Evolutionary conservation across 768 basidiomycete genomes (phyloP), one percentile per base, ranked within the genome.

Genomic region (Boletales sp.): DNA sequence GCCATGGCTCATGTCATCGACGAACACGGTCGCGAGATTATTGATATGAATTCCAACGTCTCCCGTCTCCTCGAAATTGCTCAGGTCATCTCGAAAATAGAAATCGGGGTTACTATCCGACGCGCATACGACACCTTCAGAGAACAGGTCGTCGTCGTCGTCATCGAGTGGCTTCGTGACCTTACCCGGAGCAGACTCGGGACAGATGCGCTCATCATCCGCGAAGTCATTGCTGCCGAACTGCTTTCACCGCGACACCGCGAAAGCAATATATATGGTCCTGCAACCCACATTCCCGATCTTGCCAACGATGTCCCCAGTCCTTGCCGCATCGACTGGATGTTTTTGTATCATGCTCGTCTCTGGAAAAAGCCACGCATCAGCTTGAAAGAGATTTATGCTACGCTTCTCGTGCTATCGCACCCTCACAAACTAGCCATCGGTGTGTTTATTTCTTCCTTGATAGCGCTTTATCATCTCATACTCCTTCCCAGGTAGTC

Each of bases 41-140:
- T 97, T 46, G 84, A 88, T n/a, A 86, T 84, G 72, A 83, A 84
- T 58, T 70, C 75, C 10, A 67, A 67, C 34, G 67, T 73, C 17
- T 45, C 72, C 8, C 70, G 72, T 27, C 74, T 95, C 32, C 77
- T 94, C 19, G 88, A 90, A 53, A 84, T 86, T 46, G 90, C 91
- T 0, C 83, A 84, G 52, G 76, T 80, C 45, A 83, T 97, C 52
- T 73, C 83, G 7, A 87, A 92, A 61, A 93, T 97, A 51, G 95
- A 98, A 58, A 74, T 98, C 2, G 92, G 88, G 13, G 89, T 97
- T 35, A 94, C 90, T 5, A 82, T 98, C 46, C 83, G 94, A 5
- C 78, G 88, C 37, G 87, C 90, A 7, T 84, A 86, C 60, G 92
- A 95, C 60, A 89, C 87, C 0, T 97, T 93, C 63, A 79, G 87